A percentile compares a stretch with the other conserved stretches of the same genome.
These are phyloP conservation scores for Leccinum subtestaceum DNA, from an alignment of 768 basidiomycete genomes.

Conservation along the genomic window DNA sequence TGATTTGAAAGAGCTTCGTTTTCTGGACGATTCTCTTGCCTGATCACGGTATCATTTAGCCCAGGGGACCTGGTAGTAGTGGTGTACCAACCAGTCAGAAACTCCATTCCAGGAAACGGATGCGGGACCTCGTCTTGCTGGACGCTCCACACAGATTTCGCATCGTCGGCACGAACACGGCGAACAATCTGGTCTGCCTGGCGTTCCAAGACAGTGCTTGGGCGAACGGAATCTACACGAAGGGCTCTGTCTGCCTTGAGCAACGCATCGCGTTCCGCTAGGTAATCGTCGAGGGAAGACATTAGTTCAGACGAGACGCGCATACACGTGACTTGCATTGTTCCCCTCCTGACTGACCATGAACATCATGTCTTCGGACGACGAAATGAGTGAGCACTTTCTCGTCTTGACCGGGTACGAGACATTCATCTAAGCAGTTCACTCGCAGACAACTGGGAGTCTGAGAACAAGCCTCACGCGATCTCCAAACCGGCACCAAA, in stretches of 20 bases:
- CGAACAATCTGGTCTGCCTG: slow-evolving; percentile 59
- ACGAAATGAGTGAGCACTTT: slow-evolving; percentile 30
- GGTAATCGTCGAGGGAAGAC: slow-evolving; percentile 20
- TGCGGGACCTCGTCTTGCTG: slow-evolving; percentile 54
- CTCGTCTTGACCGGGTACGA: not conserved
- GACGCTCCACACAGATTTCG: slow-evolving; percentile 54
- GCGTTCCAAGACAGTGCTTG: slow-evolving; percentile 37
- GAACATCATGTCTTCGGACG: slow-evolving; percentile 30
- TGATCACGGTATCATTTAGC: slow-evolving; percentile 16
- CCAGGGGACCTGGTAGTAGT: not conserved
- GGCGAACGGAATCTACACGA: slow-evolving; percentile 44
- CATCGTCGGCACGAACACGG: slow-evolving; percentile 53
- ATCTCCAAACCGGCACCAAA: slow-evolving; percentile 13
- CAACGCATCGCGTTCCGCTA: slow-evolving; percentile 27
- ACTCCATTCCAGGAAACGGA: slow-evolving; percentile 77
- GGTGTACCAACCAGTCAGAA: slow-evolving; percentile 54
- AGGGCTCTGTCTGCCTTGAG: slow-evolving; percentile 45
- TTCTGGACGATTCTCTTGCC: slow-evolving; percentile 56
- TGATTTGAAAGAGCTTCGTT: slow-evolving; percentile 59
- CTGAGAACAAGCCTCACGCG: not conserved
- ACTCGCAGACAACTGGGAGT: slow-evolving; percentile 23
- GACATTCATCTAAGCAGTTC: slow-evolving; percentile 27
- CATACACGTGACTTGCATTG: slow-evolving; percentile 11
- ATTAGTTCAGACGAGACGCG: not conserved
- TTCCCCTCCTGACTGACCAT: not conserved